Conservation (phyloP, 345 rosid genomes). For the Arabidopsis suecica region DNA sequence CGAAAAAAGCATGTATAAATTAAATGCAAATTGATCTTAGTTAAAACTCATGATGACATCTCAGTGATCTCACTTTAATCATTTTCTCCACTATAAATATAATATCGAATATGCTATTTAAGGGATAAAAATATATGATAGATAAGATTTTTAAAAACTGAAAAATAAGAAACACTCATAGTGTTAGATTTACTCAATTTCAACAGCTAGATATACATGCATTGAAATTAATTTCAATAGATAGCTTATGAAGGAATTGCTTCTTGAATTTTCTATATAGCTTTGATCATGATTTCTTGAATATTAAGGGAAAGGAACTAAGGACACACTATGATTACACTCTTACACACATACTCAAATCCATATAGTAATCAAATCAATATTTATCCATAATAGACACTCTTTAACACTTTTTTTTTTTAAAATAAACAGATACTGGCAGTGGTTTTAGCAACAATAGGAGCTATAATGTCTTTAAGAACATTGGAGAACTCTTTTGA, state of each 20-base stretch:
- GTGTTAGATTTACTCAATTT: constrained; percentile 26
- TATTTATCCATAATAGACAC: neutral
- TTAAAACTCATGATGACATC: constrained; percentile 40
- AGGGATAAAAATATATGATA: neutral
- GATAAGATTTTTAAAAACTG: neutral
- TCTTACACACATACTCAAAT: constrained; percentile 28
- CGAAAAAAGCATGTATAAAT: neutral
- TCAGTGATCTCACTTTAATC: constrained; percentile 28
- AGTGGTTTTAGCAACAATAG: constrained; percentile 67
- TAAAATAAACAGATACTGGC: constrained; percentile 57
- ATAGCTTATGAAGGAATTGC: constrained; percentile 27
- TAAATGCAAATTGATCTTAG: constrained; percentile 1
- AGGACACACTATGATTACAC: constrained; percentile 37
- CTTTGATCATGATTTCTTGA: constrained; percentile 47
- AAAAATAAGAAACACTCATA: constrained; percentile 39
- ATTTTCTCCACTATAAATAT: constrained; percentile 31
- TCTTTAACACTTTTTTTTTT: too few relatives aligned
- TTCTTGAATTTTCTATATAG: constrained; percentile 27
- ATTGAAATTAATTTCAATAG: constrained; percentile 33
- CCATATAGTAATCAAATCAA: constrained; percentile 1
- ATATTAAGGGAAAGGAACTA: constrained; percentile 33
- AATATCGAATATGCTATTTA: constrained; percentile 13
- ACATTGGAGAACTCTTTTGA: constrained; percentile 75
- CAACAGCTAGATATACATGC: constrained; percentile 37
- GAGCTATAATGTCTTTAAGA: constrained; percentile 76